phyloP scores from a whole-genome alignment of 106 monocot species.

The Alisma plantagoaquatica region DNA sequence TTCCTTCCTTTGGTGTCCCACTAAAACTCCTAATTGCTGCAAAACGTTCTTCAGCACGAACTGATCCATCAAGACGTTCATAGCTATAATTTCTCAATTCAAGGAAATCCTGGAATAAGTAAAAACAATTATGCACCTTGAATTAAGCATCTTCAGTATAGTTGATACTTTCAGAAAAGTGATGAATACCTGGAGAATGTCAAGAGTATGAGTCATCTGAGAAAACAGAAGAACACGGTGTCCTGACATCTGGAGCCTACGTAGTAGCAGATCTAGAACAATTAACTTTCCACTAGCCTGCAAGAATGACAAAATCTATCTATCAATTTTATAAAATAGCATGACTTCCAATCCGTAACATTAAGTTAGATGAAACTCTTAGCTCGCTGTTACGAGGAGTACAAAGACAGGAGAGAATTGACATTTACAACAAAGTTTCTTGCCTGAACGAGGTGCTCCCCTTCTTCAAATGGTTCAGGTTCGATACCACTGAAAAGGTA shows the following conservation, averaged over 20 bases:
- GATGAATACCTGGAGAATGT: conserved; percentile 96
- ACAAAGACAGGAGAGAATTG: too few relatives aligned
- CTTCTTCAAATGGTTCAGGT: conserved; percentile 96
- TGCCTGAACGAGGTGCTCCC: conserved; percentile 91
- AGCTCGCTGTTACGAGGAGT: too few relatives aligned
- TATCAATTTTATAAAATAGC: too few relatives aligned
- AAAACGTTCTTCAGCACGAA: conserved; percentile 98
- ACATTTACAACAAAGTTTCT: too few relatives aligned
- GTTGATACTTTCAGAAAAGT: too few relatives aligned
- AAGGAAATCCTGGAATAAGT: conserved; percentile 61
- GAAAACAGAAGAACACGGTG: conserved; percentile 90
- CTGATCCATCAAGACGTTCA: conserved; percentile 96
- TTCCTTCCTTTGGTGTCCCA: conserved; percentile 13
- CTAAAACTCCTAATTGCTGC: conserved; percentile 92
- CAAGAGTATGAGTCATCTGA: conserved; percentile 98
- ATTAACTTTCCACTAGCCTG: conserved; percentile 94
- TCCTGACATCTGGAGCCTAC: conserved; percentile 50
- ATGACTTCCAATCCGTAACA: too few relatives aligned
- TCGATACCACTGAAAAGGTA: conserved; percentile 96
- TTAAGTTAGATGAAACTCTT: too few relatives aligned
- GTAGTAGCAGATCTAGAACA: conserved; percentile 69
- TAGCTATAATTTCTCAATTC: conserved; percentile 88
- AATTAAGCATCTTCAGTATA: not conserved
- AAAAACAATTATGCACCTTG: not conserved
- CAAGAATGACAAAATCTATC: too few relatives aligned